Evolutionary conservation across 2,329 filamentous ascomycete species (phyloP).

Genomic region (Trichoderma sp.): DNA sequence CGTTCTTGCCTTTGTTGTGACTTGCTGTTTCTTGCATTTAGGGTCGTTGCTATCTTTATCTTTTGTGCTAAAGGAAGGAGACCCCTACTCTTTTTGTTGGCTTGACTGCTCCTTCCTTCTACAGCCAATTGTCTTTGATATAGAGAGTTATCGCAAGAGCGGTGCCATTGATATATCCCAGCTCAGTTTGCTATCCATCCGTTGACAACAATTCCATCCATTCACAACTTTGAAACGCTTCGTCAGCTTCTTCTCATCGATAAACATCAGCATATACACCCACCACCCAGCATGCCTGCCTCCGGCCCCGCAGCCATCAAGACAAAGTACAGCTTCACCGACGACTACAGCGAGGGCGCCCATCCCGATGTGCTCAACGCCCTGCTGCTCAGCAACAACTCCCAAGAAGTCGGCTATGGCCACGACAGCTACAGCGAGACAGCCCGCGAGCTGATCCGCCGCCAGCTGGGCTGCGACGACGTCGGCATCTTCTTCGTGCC

Average conservation of each 20-base stretch:
- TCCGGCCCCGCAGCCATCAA: constrained; percentile 11
- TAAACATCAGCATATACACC: background rate
- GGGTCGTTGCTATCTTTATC: background rate
- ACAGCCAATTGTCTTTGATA: background rate
- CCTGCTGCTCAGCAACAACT: constrained; percentile 46
- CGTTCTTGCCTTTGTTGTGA: background rate
- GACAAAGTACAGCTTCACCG: constrained; percentile 48
- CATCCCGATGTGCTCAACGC: constrained; percentile 53
- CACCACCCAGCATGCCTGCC: constrained; percentile 11
- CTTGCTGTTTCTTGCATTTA: background rate
- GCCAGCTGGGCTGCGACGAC: constrained; percentile 40
- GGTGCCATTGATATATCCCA: too few relatives aligned
- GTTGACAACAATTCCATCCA: background rate
- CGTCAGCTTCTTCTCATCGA: background rate
- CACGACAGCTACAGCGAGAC: constrained; percentile 47
- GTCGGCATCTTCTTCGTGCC: constrained; percentile 54
- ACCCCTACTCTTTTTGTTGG: background rate
- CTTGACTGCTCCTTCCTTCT: background rate
- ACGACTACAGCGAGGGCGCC: constrained; percentile 55
- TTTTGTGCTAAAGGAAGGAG: background rate
- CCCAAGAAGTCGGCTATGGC: constrained; percentile 51
- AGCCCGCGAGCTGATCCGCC: constrained; percentile 46
- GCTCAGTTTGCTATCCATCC: too few relatives aligned
- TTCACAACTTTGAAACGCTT: background rate
- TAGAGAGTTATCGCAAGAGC: background rate